Base-by-base conservation (phyloP, 2,329 filamentous ascomycete species). In the Graphiopsis chlorocephala region DNA sequence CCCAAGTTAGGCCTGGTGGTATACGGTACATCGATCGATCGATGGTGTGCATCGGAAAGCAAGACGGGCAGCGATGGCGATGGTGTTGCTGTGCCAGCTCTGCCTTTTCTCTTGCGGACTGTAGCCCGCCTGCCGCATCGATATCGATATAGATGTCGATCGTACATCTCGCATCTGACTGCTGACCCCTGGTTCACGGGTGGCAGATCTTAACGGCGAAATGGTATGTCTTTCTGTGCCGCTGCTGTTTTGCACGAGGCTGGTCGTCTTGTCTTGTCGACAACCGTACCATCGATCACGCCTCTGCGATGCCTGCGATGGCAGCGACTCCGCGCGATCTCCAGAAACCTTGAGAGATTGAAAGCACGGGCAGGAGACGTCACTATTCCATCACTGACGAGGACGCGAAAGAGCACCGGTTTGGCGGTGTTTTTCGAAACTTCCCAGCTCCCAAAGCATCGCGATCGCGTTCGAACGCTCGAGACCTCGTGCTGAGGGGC, bases 241-340 rank as follows among this genome's bases (percentile, higher is more conserved):
- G 14, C 31, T 58, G 20, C 31, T 20, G 23, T 15, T 28, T 12
- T n/a, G 7, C n/a, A 25, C 55, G 31, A 28, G 23, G 8, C 55
- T 28, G 33, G 33, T 38, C 23, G 23, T 53, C 17, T n/a, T n/a
- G n/a, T n/a, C n/a, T n/a, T n/a, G n/a, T n/a, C n/a, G n/a, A n/a
- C n/a, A 26, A 4, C 3, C 50, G 20, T n/a, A 53, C 50, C 50
- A 53, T 26, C 50, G 50, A 53, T 58, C 55, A 26, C 33, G 20
- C 20, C 31, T 11, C 31, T 11, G 15, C 29, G 15, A 17, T 31
- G 15, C 11, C 17, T 15, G 4, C 50, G 28, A n/a, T 55, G 31
- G 26, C 25, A n/a, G 55, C 55, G 38, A 60, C 60, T 62, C 60
- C 60, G 60, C 60, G 20, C 60, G 60, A 53, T 62, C 47, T 55